A percentile compares a stretch with the other conserved stretches of the same genome.
Evolutionary conservation across 163 green algal genomes (phyloP).

Genomic region (Chlorella variabilis): DNA sequence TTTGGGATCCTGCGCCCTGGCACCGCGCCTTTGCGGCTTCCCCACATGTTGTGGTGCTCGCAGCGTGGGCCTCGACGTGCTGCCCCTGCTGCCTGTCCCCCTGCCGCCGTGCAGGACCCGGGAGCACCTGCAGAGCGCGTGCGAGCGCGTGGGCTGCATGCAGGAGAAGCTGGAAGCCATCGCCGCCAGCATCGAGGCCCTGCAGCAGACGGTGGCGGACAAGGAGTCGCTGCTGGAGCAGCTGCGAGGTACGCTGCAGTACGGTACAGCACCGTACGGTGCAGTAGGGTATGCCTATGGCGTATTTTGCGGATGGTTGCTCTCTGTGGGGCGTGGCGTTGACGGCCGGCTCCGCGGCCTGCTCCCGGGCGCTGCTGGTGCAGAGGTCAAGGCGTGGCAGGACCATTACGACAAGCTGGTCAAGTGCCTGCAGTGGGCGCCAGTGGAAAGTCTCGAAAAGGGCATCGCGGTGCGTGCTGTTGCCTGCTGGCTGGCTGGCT

Average conservation of each 20-base stretch:
- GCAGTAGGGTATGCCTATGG: too few species aligned
- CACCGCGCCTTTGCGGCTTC: too few species aligned
- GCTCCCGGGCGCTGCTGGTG: background rate
- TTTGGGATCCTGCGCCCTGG: too few species aligned
- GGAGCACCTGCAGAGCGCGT: background rate
- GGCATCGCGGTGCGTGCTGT: constrained; percentile 4
- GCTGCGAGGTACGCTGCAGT: constrained; percentile 16
- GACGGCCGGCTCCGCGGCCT: too few species aligned
- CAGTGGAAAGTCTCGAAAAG: background rate
- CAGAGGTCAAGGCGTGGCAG: constrained; percentile 15
- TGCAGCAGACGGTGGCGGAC: background rate
- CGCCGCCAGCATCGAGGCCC: background rate
- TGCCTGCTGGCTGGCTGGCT: too few species aligned
- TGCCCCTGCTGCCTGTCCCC: too few species aligned
- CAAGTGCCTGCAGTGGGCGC: background rate
- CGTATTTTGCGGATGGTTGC: too few species aligned
- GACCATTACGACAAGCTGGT: background rate
- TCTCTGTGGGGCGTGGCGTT: too few species aligned
- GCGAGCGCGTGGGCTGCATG: background rate
- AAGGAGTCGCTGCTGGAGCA: constrained; percentile 23
- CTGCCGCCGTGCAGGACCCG: constrained; percentile 4
- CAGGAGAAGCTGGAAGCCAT: background rate
- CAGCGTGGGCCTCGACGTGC: too few species aligned
- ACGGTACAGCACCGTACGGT: too few species aligned
- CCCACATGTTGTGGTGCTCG: too few species aligned